Evolutionary conservation across 345 rosid genomes (phyloP), one percentile per base, ranked within the genome.

Genomic region (Mangifera indica): DNA sequence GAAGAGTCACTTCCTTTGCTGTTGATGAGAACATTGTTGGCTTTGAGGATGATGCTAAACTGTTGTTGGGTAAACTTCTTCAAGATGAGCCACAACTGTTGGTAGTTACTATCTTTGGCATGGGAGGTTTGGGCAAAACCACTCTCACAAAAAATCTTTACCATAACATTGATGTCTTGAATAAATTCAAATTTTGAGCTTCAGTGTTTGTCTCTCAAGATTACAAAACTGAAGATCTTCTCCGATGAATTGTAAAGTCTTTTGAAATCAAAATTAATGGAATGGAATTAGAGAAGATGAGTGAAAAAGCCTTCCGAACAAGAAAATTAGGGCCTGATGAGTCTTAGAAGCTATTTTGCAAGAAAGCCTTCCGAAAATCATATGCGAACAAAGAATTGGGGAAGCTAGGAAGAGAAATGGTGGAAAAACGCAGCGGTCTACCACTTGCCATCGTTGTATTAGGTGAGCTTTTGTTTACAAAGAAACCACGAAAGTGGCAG

Each of bases 91-190:
- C 62, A 10, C 0, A 22, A 0, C 67, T 29, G 14, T 66, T 5
- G 21, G 49, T 74, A 14, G 65, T 78, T 40, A 69, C 81, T 0
- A 46, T 78, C 32, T 78, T 53, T 0, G 81, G 81, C 0, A 74
- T 78, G 78, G 78, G 81, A 63, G 81, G 75, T 17, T 73, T 78
- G 2, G 81, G 81, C 56, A 78, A 78, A 59, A 74, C 81, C 3
- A 73, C 78, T 0, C 53, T 78, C 7, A 72, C 69, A 2, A 54
- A 72, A n/a, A 74, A 66, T 63, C 66, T 79, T 1, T 79, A 71
- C 29, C 67, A 74, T 51, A 62, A 62, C 10, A 40, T 37, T 20
- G 51, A n/a, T 62, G 66, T 62, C 10, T 37, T 37, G 49, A 62
- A 62, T 40, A 62, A 62, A 62, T 62, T 62, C 20, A 25, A 29